A percentile compares a stretch with the other conserved stretches of the same genome.
Conservation (phyloP, 192 early-diverging fungal species). For the Coemansia sp. region DNA sequence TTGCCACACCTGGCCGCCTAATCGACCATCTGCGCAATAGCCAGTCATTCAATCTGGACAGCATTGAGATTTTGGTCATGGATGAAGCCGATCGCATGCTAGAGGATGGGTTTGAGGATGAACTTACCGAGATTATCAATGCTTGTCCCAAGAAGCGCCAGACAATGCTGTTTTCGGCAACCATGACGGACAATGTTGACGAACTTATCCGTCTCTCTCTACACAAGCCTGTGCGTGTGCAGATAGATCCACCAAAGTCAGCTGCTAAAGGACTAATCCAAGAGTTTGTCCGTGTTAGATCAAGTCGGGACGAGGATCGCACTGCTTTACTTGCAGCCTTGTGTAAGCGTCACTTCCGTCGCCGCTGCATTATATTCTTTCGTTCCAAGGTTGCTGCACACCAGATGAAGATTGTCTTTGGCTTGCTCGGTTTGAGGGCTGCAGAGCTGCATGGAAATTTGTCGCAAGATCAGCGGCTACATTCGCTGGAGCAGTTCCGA, state of each 20-base stretch:
- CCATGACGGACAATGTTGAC: conserved; percentile 98
- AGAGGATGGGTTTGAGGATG: conserved; percentile 96
- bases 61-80: conserved; percentile 94
- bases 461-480: conserved; percentile 86
- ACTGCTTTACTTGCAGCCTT: conserved; percentile 84
- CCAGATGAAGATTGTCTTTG: conserved; percentile 98
- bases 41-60: conserved; percentile 78
- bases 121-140: conserved; percentile 93
- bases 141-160: conserved; percentile 84
- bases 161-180: conserved; percentile 99
- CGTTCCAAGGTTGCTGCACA: conserved; percentile 91
- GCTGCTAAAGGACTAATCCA: conserved; percentile 78
- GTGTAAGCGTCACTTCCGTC: conserved; percentile 77
- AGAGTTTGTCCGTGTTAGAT: conserved; percentile 94
- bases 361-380: conserved; percentile 90
- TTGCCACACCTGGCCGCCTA: conserved; percentile 96
- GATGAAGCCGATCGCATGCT: conserved; percentile 99
- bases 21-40: conserved; percentile 98
- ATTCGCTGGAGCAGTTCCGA: conserved; percentile 87
- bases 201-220: conserved; percentile 92
- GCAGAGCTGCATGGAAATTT: conserved; percentile 96
- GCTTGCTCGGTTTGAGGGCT: conserved; percentile 79
- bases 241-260: conserved; percentile 81
- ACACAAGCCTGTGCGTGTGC: conserved; percentile 81
- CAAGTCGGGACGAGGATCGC: conserved; percentile 79